phyloP scores from a whole-genome alignment of 768 basidiomycete species.

The Phallus indusiatus region DNA sequence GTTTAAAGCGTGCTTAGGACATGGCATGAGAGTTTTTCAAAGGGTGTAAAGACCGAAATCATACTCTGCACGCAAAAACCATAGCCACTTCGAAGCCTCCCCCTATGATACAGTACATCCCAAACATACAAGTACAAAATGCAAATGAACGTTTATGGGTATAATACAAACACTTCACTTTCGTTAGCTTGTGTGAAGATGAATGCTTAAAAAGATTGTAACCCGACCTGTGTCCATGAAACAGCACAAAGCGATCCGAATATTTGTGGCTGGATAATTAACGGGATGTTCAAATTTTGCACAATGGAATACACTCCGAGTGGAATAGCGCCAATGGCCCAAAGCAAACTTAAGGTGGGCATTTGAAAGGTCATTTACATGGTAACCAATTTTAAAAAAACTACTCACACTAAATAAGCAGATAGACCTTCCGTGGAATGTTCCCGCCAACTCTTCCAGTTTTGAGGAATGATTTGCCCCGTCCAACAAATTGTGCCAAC shows the following conservation, averaged over 20 bases:
- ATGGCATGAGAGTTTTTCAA: not conserved
- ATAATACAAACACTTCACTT: constrained; percentile 58
- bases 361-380: not conserved
- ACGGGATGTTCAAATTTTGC: constrained; percentile 59
- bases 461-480: constrained; percentile 57
- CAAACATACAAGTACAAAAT: constrained; percentile 14
- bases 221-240: constrained; percentile 56
- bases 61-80: constrained; percentile 46
- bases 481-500: constrained; percentile 57
- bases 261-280: constrained; percentile 58
- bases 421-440: constrained; percentile 67
- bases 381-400: not conserved
- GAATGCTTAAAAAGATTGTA: not conserved
- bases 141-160: constrained; percentile 29
- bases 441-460: constrained; percentile 60
- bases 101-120: constrained; percentile 33
- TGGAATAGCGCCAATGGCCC: constrained; percentile 50
- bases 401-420: constrained; percentile 48
- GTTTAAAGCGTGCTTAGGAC: constrained; percentile 26
- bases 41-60: constrained; percentile 14
- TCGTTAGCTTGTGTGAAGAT: not conserved
- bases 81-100: constrained; percentile 53
- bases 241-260: constrained; percentile 52
- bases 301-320: constrained; percentile 61
- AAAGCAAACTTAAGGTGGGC: constrained; percentile 36